phyloP scores from a whole-genome alignment of 768 basidiomycete species.

The Melanogaster broomeanus region DNA sequence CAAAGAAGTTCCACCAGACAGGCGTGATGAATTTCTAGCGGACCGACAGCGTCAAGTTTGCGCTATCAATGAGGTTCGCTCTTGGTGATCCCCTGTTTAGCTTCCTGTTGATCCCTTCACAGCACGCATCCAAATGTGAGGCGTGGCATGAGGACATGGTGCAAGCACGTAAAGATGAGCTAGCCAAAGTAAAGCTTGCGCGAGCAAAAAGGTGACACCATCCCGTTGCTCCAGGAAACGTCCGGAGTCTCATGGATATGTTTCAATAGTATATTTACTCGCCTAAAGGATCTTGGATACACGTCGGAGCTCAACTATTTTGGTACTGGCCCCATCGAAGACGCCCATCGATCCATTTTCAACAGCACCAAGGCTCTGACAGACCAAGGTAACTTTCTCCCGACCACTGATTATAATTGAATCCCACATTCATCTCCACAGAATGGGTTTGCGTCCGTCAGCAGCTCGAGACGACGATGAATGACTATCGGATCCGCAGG shows the following conservation, averaged over 20 bases:
- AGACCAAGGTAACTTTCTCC: conserved; percentile 4
- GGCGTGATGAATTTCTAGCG: background rate
- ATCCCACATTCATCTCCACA: too few relatives aligned
- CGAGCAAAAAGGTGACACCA: background rate
- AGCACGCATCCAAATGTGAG: background rate
- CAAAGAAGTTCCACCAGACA: background rate
- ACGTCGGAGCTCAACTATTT: background rate
- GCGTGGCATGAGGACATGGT: background rate
- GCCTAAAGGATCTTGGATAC: conserved; percentile 9
- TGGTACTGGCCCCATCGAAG: background rate
- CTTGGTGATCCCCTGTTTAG: background rate
- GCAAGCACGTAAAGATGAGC: background rate
- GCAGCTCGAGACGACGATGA: too few relatives aligned
- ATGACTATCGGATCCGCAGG: too few relatives aligned
- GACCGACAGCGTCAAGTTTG: background rate
- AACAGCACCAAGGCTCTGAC: conserved; percentile 11
- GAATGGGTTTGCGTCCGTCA: too few relatives aligned
- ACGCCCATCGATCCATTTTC: background rate
- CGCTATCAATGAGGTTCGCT: background rate
- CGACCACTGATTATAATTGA: too few relatives aligned
- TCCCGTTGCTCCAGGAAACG: background rate
- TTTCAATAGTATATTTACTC: conserved; percentile 6
- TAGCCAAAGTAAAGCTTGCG: background rate
- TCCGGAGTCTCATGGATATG: background rate
- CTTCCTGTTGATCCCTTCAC: background rate